Base-by-base conservation (phyloP, 2,329 filamentous ascomycete genomes). In the Fusarium dlaminii region DNA sequence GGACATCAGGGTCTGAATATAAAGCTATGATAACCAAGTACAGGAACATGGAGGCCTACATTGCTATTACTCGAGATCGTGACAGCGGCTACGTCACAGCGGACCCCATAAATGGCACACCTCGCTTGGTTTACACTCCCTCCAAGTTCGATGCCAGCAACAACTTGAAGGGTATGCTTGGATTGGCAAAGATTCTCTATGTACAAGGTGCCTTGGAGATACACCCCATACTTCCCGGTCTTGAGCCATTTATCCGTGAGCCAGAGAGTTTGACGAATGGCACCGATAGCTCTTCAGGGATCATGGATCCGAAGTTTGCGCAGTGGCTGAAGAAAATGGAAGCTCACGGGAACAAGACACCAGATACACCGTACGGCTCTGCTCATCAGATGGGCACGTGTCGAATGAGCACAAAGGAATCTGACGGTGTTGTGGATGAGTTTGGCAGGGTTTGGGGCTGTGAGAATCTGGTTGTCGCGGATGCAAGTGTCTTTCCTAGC, bases 301-400 rank as follows among this genome's bases (percentile, higher is more conserved):
- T 22, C 14, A 55, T 18, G 11, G 58, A 61, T 20, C 10, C n/a
- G 6, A 56, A 15, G 12, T 62, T 62, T 18, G 24, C 36, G 3
- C n/a, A 57, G 4, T 62, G 59, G 59, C 3, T 62, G 4, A 62
- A 62, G 49, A 27, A 43, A 1, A 43, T 62, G 59, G 59, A 62
- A 45, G 37, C 30, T 17, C 20, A 62, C 30, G 59, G 59, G 24
- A 62, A 62, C 20, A 62, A 62, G 59, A 62, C 59, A 18, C 59
- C 59, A 2, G 59, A 62, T 15, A 62, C 49, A 1, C 49, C 59
- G 1, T 62, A 56, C 30, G 48, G 59, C 11, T 62, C 59, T 9
- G 59, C 59, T 34, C 59, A 62, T 5, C 59, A 62, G 15, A 62
- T 62, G 59, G 15, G 59, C 15, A 29, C 59, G 20, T 62, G 59